Conservation (phyloP, 2,329 filamentous ascomycete species). For the Cladosporium sp. region DNA sequence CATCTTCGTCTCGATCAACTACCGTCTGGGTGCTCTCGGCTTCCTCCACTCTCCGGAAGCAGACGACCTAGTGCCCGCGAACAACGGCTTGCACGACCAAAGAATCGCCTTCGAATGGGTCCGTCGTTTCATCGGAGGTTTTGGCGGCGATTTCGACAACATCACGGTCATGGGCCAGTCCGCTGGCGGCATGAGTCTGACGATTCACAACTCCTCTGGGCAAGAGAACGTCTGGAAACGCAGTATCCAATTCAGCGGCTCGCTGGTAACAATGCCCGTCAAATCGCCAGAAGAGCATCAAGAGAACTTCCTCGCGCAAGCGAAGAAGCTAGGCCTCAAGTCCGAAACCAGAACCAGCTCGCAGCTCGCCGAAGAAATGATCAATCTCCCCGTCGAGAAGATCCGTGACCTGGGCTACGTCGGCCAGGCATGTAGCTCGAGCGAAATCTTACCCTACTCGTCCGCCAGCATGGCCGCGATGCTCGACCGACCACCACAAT, state of each 20-base stretch:
- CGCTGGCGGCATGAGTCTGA: conserved; percentile 25
- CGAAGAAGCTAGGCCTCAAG: conserved; percentile 16
- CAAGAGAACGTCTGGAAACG: conserved; percentile 20
- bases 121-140: conserved; percentile 26
- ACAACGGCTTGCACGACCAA: conserved; percentile 34
- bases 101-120: conserved; percentile 38
- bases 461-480: conserved; percentile 21
- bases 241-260: conserved; percentile 22
- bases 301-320: conserved; percentile 22
- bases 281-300: conserved; percentile 21
- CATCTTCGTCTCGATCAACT: conserved; percentile 55
- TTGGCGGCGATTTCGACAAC: conserved; percentile 27
- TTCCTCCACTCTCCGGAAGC: conserved; percentile 28
- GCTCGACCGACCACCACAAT: background rate
- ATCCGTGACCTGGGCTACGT: conserved; percentile 19
- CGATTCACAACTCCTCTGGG: conserved; percentile 20
- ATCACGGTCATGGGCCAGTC: conserved; percentile 25
- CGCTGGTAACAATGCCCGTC: conserved; percentile 23
- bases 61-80: conserved; percentile 22
- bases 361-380: conserved; percentile 21
- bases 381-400: conserved; percentile 18
- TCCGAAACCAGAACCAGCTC: background rate
- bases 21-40: conserved; percentile 37
- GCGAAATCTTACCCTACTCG: conserved; percentile 21
- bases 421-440: conserved; percentile 21